Evolutionary conservation across 2,329 filamentous ascomycete genomes (phyloP), one percentile per base, ranked within the genome.

Genomic region (Phialophora expanda): DNA sequence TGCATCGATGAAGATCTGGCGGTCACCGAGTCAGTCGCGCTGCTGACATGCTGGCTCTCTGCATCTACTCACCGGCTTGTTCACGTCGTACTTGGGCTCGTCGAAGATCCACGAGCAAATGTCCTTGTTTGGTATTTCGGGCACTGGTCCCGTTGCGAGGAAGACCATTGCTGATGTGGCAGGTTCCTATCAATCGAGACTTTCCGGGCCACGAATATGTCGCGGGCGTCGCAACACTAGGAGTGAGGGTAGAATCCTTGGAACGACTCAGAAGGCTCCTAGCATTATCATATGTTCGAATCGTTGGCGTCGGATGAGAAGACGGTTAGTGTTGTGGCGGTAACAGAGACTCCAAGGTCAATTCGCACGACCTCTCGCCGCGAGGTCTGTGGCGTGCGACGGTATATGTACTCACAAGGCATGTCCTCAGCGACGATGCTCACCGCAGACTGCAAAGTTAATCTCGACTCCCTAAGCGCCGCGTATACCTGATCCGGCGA

Each of bases 21-120:
- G 7, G 30, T 30, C 24, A 8, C 28, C 24, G 38, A 3, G 38
- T 41, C 22, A 60, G 30, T 34, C 9, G 32, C 32, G 32, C 32
- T 34, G 3, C 32, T 34, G 2, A 34, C 9, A 2, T 2, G 32
- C 9, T 4, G 9, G 20, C 3, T 1, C 44, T n/a, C 72, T 28
- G 55, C 11, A 30, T 12, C 12, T 30, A 41, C 54, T 64, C 67
- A 84, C 81, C 28, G 82, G 82, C 58, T 80, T 79, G 64, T 86
- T 77, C 64, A 77, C 77, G 67, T 86, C 79, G 69, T 85, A 85
- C 0, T 67, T 68, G 4, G 81, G 77, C 2, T 82, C 72, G 51
- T 84, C 82, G 68, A 86, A 86, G 4, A 83, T 81, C 78, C 82
- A 87, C 3, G 83, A 85, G 14, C 85, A 64, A n/a, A 87, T 72